Conservation (phyloP, 164 flowering plant genomes). For the Kingdonia uniflora region DNA sequence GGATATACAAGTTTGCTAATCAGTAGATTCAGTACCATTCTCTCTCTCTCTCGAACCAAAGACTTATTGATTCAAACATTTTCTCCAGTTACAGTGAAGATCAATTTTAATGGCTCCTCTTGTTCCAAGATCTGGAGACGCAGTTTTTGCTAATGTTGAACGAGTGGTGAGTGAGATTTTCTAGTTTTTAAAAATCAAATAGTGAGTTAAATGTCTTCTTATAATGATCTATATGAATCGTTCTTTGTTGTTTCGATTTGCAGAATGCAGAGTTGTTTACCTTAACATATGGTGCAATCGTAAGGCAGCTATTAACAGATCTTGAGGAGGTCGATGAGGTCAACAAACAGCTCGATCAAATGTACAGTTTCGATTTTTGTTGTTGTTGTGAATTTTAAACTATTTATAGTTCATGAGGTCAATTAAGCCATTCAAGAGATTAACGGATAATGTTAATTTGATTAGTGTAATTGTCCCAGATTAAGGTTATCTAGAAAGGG, state of each 20-base stretch:
- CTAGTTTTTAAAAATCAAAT: neutral
- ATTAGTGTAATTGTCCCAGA: too few relatives aligned
- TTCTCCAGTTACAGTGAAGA: too few relatives aligned
- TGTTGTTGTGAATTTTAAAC: too few relatives aligned
- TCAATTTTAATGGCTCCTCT: conserved; percentile 57
- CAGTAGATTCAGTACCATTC: too few relatives aligned
- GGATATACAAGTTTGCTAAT: too few relatives aligned
- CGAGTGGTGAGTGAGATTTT: conserved; percentile 41
- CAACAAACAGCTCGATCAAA: conserved; percentile 93
- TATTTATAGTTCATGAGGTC: too few relatives aligned
- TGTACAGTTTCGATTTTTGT: conserved; percentile 25
- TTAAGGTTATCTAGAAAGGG: too few relatives aligned
- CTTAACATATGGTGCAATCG: conserved; percentile 85
- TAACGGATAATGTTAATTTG: too few relatives aligned
- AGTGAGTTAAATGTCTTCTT: neutral
- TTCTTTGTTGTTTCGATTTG: neutral
- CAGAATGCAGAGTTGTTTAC: conserved; percentile 96
- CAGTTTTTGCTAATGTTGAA: conserved; percentile 69
- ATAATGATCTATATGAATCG: neutral
- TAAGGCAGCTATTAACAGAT: conserved; percentile 83
- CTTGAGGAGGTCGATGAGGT: conserved; percentile 93
- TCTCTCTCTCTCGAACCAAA: too few relatives aligned
- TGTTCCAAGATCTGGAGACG: conserved; percentile 82
- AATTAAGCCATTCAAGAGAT: too few relatives aligned
- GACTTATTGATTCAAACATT: too few relatives aligned